These are phyloP conservation scores for Pyrenopolyporus hunteri DNA, from an alignment of 495 filamentous ascomycete species.

Conservation along the genomic window DNA sequence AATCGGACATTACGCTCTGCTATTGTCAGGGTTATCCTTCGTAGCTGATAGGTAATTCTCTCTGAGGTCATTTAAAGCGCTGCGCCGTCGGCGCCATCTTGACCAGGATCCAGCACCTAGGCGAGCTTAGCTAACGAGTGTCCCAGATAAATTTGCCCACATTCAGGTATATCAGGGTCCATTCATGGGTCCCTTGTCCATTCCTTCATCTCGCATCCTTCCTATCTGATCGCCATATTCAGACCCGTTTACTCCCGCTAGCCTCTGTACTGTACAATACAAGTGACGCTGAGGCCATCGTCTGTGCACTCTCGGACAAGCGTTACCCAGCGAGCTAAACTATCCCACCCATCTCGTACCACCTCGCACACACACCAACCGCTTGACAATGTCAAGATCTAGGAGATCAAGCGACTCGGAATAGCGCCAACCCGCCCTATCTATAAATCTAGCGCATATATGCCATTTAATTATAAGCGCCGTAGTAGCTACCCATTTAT, in stretches of 20 bases:
- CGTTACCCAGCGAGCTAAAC: constrained; percentile 11
- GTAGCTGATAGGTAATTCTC: constrained; percentile 6
- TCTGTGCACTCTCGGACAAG: constrained; percentile 22
- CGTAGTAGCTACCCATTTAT: background rate
- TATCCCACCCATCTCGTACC: constrained; percentile 4
- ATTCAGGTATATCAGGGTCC: constrained; percentile 37
- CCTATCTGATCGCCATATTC: constrained; percentile 38
- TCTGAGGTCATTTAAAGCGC: constrained; percentile 27
- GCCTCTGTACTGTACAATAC: constrained; percentile 34
- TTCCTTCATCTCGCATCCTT: constrained; percentile 41
- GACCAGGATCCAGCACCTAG: constrained; percentile 1
- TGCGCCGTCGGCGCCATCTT: constrained; percentile 6
- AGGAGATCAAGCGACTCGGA: constrained; percentile 5
- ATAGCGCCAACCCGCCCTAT: constrained; percentile 16
- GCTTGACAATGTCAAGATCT: background rate
- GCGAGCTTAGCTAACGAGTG: constrained; percentile 30
- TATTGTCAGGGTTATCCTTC: constrained; percentile 13
- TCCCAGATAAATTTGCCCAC: constrained; percentile 20
- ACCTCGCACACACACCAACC: constrained; percentile 2
- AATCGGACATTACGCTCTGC: constrained; percentile 7
- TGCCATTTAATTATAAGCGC: background rate
- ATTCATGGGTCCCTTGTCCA: constrained; percentile 33
- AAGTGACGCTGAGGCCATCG: constrained; percentile 6
- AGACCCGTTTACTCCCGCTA: constrained; percentile 30
- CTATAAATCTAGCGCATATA: background rate